Evolutionary conservation across 495 filamentous ascomycete species (phyloP), one percentile per base, ranked within the genome.

Genomic region (Penicillium paxilli): DNA sequence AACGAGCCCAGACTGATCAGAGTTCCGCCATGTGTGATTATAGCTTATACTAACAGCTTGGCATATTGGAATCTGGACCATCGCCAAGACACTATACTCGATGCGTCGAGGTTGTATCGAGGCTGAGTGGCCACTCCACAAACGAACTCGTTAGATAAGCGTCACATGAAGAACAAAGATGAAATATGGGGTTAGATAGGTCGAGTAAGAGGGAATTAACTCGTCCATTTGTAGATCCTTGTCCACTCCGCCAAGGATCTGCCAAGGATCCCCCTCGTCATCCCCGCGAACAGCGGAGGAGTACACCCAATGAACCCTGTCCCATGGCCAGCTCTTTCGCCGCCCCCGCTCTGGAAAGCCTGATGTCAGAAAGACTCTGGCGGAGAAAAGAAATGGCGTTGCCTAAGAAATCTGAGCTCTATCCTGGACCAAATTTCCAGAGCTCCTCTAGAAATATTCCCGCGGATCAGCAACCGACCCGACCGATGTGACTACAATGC

Each of bases 261-360:
- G 51, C 51, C 51, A 54, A 54, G 51, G 44, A 54, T 40, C 30
- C 30, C 44, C 23, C 51, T 54, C 44, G 44, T 47, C 26, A 45
- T 38, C 51, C 51, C 51, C 51, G 51, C 51, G 40, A 42, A 16
- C 5, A 37, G 35, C 17, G 35, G 35, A 14, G 35, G 35, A 38
- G n/a, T 16, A 14, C 35, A 38, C 35, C n/a, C 35, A 38, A 38
- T 38, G 7, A 38, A 38, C 35, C 35, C 35, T 38, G 35, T 19
- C 16, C 17, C 4, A 38, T 38, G 12, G 16, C 12, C n/a, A 38
- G 35, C 35, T 38, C 35, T n/a, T n/a, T 38, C 35, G 35, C 35
- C 35, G 40, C 21, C 40, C 40, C 40, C 40, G 40, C 24, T 47
- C 21, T 19, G 35, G n/a, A 9, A 38, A 38, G 35, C 35, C 35